Conservation (phyloP, 2,329 filamentous ascomycete species). For the Colletotrichum destructivum region DNA sequence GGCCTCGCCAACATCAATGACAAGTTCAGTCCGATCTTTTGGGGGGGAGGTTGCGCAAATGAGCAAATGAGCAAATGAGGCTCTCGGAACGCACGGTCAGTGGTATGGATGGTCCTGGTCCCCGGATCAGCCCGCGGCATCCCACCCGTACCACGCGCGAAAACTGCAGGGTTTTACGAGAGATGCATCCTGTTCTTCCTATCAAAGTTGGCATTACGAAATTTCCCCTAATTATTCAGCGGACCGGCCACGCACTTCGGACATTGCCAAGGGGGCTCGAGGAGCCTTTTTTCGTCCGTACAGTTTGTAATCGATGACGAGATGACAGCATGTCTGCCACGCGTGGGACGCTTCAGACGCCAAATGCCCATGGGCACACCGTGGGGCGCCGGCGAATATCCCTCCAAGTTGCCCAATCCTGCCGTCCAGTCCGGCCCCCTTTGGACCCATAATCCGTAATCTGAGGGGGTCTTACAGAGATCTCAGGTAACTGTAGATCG, state of each 20-base stretch:
- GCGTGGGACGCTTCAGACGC: not conserved
- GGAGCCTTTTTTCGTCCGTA: conserved; percentile 12
- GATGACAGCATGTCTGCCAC: conserved; percentile 7
- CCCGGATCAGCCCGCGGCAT: conserved; percentile 10
- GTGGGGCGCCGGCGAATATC: not conserved
- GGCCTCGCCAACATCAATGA: not conserved
- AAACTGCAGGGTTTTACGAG: conserved; percentile 10
- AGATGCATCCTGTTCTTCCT: not conserved
- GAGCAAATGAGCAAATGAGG: not conserved
- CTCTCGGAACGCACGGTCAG: not conserved
- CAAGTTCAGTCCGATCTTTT: not conserved
- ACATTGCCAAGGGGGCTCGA: not conserved
- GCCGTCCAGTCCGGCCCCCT: conserved; percentile 6
- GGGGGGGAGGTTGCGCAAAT: too few relatives aligned
- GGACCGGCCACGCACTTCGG: not conserved
- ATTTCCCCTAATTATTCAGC: conserved; percentile 20
- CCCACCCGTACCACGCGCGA: conserved; percentile 12
- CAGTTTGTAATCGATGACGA: conserved; percentile 16
- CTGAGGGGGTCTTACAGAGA: conserved; percentile 18
- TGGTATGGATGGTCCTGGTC: conserved; percentile 14
- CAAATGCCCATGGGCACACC: too few relatives aligned
- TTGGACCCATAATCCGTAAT: conserved; percentile 12
- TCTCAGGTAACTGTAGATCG: conserved; percentile 26
- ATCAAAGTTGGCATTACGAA: conserved; percentile 3
- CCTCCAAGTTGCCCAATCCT: not conserved